Evolutionary conservation across 2,329 filamentous ascomycete genomes (phyloP), one percentile per base, ranked within the genome.

Genomic region (Apiospora kogelbergensis): DNA sequence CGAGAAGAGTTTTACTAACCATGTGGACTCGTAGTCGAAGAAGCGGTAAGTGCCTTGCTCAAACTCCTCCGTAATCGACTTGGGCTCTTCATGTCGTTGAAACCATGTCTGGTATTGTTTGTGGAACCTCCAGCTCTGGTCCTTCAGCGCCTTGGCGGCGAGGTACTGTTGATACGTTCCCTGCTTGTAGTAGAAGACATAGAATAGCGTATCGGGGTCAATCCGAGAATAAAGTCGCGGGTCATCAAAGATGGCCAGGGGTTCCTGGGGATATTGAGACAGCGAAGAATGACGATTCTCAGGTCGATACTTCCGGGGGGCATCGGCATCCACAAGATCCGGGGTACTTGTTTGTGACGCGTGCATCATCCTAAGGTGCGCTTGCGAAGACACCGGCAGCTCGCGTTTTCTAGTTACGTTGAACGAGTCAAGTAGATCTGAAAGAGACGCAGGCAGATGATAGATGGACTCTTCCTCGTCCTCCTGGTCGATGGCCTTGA

Each of bases 81-180:
- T 99, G 22, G 96, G 96, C 84, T 99, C 96, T 78, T 99, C 96
- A 74, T 99, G 96, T 66, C 96, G 89, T 81, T 99, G 96, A 78
- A 99, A 99, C 96, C 96, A 99, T 1, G 96, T 99, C 81, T 97
- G 96, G 79, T 99, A 99, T 81, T 98, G 96, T 85, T 99, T 99
- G 83, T 99, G 96, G 80, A 99, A 99, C 68, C 96, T 89, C 96
- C 96, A 99, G 81, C 95, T 98, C 81, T 99, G 96, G 73, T 95
- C 93, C 83, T 99, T 99, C 67, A 99, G 84, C n/a, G 96, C 94
- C 81, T 97, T 97, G 17, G 96, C 96, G 1, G 96, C 94, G 70
- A 98, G 86, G 78, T 95, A 98, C 79, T 99, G 96, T 80, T 98
- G 95, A 75, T 97, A 95, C 0, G 94, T 95, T 33, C 94, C 94